Conservation (phyloP, 2,329 filamentous ascomycete species). For the Penicillium griseofulvum region DNA sequence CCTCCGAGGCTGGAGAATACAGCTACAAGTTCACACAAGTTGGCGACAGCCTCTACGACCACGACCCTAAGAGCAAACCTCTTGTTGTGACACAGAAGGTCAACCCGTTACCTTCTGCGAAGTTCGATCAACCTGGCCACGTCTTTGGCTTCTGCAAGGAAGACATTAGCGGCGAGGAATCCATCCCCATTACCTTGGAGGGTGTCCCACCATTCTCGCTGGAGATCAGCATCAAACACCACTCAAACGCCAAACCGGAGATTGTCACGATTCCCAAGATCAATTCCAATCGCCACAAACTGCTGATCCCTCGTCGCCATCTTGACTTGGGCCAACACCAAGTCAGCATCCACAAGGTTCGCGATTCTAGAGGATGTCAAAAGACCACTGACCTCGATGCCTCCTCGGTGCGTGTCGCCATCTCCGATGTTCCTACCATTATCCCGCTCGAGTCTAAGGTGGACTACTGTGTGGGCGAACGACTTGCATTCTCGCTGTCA, state of each 20-base stretch:
- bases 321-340: constrained; percentile 87
- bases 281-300: constrained; percentile 67
- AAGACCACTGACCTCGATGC: constrained; percentile 68
- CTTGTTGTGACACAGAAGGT: constrained; percentile 78
- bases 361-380: constrained; percentile 83
- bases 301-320: constrained; percentile 79
- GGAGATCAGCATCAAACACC: constrained; percentile 90
- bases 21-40: constrained; percentile 82
- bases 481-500: constrained; percentile 85
- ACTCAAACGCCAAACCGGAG: constrained; percentile 75
- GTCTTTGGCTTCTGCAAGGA: constrained; percentile 94
- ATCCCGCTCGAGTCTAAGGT: constrained; percentile 77
- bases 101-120: constrained; percentile 75
- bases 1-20: constrained; percentile 75
- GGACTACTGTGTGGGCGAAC: constrained; percentile 94
- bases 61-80: constrained; percentile 64
- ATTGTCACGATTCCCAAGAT: constrained; percentile 80
- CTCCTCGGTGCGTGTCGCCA: constrained; percentile 81
- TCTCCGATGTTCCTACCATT: constrained; percentile 90
- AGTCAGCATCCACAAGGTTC: constrained; percentile 83
- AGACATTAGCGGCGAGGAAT: constrained; percentile 76
- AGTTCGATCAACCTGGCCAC: constrained; percentile 81
- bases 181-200: constrained; percentile 79
- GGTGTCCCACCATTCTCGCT: constrained; percentile 85
- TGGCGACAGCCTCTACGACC: constrained; percentile 81